Percentiles rank a stretch among this genome's conserved stretches.
phyloP scores from a whole-genome alignment of 2,329 filamentous ascomycete genomes.

The Pezicula neosporulosa region DNA sequence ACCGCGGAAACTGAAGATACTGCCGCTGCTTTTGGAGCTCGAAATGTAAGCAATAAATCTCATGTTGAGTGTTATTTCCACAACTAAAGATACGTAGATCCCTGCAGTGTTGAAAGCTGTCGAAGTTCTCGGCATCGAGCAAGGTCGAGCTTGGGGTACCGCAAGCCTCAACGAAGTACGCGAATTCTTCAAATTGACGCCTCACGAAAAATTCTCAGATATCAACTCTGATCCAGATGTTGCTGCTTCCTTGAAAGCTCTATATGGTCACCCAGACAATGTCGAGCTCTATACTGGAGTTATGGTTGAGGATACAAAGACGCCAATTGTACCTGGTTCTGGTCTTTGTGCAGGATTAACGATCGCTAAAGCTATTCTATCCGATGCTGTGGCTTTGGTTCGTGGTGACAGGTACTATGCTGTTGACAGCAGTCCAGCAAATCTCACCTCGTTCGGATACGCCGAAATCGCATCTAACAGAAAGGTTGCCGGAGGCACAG shows the following conservation, averaged over 20 bases:
- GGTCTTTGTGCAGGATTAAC: constrained; percentile 49
- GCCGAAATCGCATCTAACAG: constrained; percentile 42
- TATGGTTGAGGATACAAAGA: constrained; percentile 52
- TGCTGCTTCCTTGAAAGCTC: constrained; percentile 56
- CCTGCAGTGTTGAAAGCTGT: constrained; percentile 71
- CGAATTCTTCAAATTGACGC: constrained; percentile 73
- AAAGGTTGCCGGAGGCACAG: constrained; percentile 71
- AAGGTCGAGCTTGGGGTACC: constrained; percentile 71
- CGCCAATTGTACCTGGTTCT: constrained; percentile 43
- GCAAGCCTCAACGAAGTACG: constrained; percentile 77
- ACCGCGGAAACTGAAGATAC: constrained; percentile 67
- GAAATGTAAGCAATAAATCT: not conserved
- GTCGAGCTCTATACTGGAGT: constrained; percentile 68
- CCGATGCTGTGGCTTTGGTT: constrained; percentile 55
- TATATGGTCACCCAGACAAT: constrained; percentile 59
- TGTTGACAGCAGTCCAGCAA: constrained; percentile 45
- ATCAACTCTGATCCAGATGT: constrained; percentile 76
- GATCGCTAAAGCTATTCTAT: constrained; percentile 49
- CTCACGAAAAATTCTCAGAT: constrained; percentile 73
- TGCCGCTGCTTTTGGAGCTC: constrained; percentile 62
- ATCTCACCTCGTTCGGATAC: constrained; percentile 80
- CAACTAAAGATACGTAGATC: constrained; percentile 35
- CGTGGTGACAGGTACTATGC: constrained; percentile 55
- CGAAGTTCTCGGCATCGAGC: constrained; percentile 76
- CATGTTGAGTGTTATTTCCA: not conserved